phyloP scores from a whole-genome alignment of 768 basidiomycete genomes.

The Thelephora aurantiotincta region DNA sequence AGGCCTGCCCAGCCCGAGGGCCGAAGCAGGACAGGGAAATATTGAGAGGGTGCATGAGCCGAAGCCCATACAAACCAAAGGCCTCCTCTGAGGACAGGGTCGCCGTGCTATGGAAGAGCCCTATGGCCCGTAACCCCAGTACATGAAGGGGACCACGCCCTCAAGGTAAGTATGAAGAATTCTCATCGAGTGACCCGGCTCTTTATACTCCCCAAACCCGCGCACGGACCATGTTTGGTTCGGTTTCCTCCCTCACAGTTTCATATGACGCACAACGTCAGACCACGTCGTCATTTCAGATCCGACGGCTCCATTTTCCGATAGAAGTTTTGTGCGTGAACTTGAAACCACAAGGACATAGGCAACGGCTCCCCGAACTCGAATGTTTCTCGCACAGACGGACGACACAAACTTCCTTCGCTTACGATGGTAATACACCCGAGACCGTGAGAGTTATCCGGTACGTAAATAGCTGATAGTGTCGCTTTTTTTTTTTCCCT shows the following conservation, averaged over 20 bases:
- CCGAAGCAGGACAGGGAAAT: conserved; percentile 32
- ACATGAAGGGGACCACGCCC: conserved; percentile 22
- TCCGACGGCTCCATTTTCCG: too few species aligned
- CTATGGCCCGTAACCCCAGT: conserved; percentile 22
- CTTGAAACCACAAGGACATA: too few species aligned
- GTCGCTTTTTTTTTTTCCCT: too few species aligned
- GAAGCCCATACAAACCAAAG: conserved; percentile 31
- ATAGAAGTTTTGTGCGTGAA: too few species aligned
- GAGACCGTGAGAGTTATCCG: too few species aligned
- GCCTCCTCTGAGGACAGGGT: conserved; percentile 36
- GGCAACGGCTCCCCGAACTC: too few species aligned
- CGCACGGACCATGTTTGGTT: conserved; percentile 15
- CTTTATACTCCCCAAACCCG: conserved; percentile 9
- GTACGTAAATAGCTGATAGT: too few species aligned
- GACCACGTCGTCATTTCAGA: too few species aligned
- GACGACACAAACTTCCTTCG: too few species aligned
- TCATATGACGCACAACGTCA: too few species aligned
- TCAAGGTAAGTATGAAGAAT: conserved; percentile 22
- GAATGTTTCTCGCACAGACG: too few species aligned
- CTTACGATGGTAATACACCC: too few species aligned
- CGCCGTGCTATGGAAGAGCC: conserved; percentile 36
- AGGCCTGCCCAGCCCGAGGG: conserved; percentile 38
- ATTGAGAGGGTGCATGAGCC: conserved; percentile 31
- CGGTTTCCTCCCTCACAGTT: background rate
- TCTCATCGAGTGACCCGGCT: conserved; percentile 1